These are phyloP conservation scores for Hanseniaspora uvarum DNA, from an alignment of 1,139 yeast genomes.

Conservation along the genomic window DNA sequence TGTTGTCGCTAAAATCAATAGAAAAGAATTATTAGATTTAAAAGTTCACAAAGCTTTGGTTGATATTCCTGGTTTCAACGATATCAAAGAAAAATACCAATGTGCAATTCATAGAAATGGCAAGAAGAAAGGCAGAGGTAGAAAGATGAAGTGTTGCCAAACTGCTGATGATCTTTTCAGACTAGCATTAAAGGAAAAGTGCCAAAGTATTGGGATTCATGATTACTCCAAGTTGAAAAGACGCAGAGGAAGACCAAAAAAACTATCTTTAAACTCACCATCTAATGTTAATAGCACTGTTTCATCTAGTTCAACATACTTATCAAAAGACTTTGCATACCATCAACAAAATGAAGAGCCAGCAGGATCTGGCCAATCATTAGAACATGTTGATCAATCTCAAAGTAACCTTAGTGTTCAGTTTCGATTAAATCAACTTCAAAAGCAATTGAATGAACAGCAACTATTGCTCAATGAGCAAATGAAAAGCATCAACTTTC, in stretches of 20 bases:
- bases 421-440: constrained; percentile 5
- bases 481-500: constrained; percentile 2
- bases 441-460: constrained; percentile 10
- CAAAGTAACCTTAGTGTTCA: not conserved
- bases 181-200: constrained; percentile 10
- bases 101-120: constrained; percentile 9
- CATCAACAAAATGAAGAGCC: not conserved
- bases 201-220: constrained; percentile 8
- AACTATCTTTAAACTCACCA: not conserved
- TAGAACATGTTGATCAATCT: not conserved
- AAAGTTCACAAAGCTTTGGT: not conserved
- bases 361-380: constrained; percentile 8
- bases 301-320: not conserved
- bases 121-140: constrained; percentile 14
- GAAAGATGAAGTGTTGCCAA: constrained; percentile 17
- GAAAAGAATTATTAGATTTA: constrained; percentile 1
- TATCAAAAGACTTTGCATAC: not conserved
- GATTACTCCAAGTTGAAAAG: constrained; percentile 13
- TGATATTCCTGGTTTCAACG: constrained; percentile 10
- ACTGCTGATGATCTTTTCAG: constrained; percentile 15
- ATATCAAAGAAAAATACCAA: constrained; percentile 1
- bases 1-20: not conserved
- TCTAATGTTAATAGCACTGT: not conserved
- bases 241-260: constrained; percentile 17
- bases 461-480: constrained; percentile 9